Percentiles rank a stretch among this genome's conserved stretches.
These are phyloP conservation scores for Vinca minor DNA, from an alignment of 257 asterid genomes.

Conservation along the genomic window DNA sequence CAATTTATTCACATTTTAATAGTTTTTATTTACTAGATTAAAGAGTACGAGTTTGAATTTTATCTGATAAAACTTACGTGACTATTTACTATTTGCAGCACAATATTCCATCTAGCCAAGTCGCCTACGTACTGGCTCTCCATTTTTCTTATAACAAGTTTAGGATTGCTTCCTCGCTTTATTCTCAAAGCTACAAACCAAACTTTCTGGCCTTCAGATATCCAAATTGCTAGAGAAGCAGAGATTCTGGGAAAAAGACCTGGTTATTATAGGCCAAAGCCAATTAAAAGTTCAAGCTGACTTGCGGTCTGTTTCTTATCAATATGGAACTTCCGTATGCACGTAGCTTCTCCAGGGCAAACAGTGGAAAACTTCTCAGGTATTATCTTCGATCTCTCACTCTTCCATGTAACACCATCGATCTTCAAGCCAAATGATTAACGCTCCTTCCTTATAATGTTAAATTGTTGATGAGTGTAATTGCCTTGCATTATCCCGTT, in stretches of 20 bases:
- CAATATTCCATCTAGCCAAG: constrained; percentile 70
- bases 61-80: constrained; percentile 1
- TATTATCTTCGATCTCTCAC: neutral
- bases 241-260: constrained; percentile 56
- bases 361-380: constrained; percentile 2
- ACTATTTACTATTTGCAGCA: constrained; percentile 44
- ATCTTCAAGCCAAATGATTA: neutral
- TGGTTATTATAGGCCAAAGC: constrained; percentile 34
- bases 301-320: constrained; percentile 18
- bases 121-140: constrained; percentile 83
- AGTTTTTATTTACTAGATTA: constrained; percentile 5
- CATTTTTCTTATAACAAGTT: constrained; percentile 58
- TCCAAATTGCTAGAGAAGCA: constrained; percentile 92
- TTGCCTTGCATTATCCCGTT: neutral
- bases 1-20: constrained; percentile 7
- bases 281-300: constrained; percentile 43
- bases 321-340: too few species aligned
- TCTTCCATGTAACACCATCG: neutral
- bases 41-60: constrained; percentile 5
- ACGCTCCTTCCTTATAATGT: neutral
- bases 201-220: constrained; percentile 85
- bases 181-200: constrained; percentile 56
- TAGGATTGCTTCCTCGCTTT: constrained; percentile 93
- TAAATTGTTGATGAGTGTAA: neutral
- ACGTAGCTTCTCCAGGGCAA: too few species aligned